Evolutionary conservation across 163 green algal species (phyloP).

Genomic region (Coccomyxa subellipsoidea): DNA sequence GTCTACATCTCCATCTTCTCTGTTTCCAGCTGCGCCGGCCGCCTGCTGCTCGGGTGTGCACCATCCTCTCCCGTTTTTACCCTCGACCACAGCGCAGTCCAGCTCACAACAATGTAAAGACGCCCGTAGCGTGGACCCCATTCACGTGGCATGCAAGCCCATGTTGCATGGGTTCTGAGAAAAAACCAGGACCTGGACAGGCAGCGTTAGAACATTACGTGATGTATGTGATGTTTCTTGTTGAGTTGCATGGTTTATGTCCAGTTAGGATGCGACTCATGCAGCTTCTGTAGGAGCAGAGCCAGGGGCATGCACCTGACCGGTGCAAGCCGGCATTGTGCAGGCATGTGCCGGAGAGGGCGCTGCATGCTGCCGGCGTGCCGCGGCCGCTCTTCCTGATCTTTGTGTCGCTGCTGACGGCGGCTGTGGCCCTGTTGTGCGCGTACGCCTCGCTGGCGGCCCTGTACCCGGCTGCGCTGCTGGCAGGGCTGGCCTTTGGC

Average conservation of each 20-base stretch:
- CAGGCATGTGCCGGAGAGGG: slow-evolving; percentile 44
- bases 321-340: background rate
- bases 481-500: slow-evolving; percentile 68
- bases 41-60: slow-evolving; percentile 50
- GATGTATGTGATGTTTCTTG: too few relatives aligned
- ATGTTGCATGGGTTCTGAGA: background rate
- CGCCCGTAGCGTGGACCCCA: background rate
- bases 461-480: slow-evolving; percentile 31
- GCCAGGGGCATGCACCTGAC: background rate
- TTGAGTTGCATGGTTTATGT: too few relatives aligned
- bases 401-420: slow-evolving; percentile 20
- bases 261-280: background rate
- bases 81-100: background rate
- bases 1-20: slow-evolving; percentile 66
- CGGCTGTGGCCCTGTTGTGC: slow-evolving; percentile 24
- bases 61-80: background rate
- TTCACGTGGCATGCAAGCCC: background rate
- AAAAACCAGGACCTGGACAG: too few relatives aligned
- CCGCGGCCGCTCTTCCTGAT: slow-evolving; percentile 59
- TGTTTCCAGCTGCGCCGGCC: slow-evolving; percentile 52
- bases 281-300: too few relatives aligned
- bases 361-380: slow-evolving; percentile 50
- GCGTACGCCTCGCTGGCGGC: slow-evolving; percentile 18
- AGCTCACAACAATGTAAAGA: background rate
- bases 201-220: too few relatives aligned